These are phyloP conservation scores for Ustilago hordei DNA, from an alignment of 1,284 basidiomycete genomes.

Conservation along the genomic window DNA sequence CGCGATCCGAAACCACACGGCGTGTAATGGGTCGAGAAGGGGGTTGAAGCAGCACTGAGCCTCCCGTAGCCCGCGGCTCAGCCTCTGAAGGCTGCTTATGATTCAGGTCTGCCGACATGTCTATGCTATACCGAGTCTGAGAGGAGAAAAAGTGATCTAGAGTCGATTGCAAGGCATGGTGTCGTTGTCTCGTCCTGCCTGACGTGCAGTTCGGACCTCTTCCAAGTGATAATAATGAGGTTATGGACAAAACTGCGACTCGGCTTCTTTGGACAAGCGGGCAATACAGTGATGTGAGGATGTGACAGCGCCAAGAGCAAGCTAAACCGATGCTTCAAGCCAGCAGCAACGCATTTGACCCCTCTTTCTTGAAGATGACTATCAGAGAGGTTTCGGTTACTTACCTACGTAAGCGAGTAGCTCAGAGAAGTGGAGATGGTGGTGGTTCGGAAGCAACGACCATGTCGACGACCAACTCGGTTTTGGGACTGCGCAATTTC, in stretches of 20 bases:
- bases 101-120: conserved; percentile 13
- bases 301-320: conserved; percentile 3
- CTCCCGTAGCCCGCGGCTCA: conserved; percentile 8
- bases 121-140: neutral
- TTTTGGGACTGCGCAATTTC: too few species aligned
- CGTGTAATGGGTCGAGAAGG: conserved; percentile 36
- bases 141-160: neutral
- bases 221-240: neutral
- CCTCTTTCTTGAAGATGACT: neutral
- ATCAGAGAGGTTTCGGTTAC: too few species aligned
- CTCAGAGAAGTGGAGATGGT: too few species aligned
- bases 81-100: conserved; percentile 4
- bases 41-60: conserved; percentile 29
- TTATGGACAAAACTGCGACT: neutral
- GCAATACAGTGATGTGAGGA: neutral
- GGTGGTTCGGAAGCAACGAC: too few species aligned
- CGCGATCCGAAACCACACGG: conserved; percentile 39
- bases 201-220: neutral
- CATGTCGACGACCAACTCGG: too few species aligned
- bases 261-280: conserved; percentile 4
- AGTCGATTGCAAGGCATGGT: neutral
- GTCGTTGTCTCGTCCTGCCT: neutral
- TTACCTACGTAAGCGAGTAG: too few species aligned
- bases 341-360: neutral
- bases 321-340: neutral